Base-by-base conservation (phyloP, 768 basidiomycete species). In the Trametes meyenii region DNA sequence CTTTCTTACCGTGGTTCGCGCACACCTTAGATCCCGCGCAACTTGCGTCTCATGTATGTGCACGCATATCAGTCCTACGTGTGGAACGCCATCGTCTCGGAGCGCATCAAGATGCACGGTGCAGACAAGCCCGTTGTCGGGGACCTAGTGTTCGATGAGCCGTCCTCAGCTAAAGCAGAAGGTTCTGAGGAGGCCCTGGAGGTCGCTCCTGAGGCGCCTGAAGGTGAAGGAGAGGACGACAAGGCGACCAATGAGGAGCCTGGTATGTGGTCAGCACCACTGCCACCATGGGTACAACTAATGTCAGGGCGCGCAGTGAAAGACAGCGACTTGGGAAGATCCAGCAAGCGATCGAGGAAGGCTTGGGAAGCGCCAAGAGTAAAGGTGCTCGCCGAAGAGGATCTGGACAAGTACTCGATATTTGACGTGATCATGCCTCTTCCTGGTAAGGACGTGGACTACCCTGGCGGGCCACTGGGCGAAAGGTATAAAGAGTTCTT, bases 21-120 rank as follows among this genome's bases (percentile, higher is more conserved):
- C 43, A 11, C 56, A 33, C 48, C 5, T 17, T 66, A 98, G 96
- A 98, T 99, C 66, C 97, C 97, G 14, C 84, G 90, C 58, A 98
- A 96, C 70, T 83, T 99, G 61, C 85, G 97, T 52, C 77, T 97
- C 65, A 98, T 99, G 92, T 99, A 98, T 73, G 87, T 98, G 56
- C 97, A 99, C 74, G 96, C 96, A 33, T 99, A 98, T 72, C 97
- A 99, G 73, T 96, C 93, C 16, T 99, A 98, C 68, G 88, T 98
- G 36, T 99, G 96, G 96, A 99, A 99, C 75, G 87, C 94, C 49
- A 88, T 98, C 58, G 93, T 96, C 42, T 98, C 96, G 3, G 94
- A 98, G 74, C 89, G 97, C 13, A 87, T 98, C 69, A 86, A 85
- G 61, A 79, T 81, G 50, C 87, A 87, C 68, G 94, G 96, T 33